Evolutionary conservation across 2,329 filamentous ascomycete genomes (phyloP), one percentile per base, ranked within the genome.

Genomic region (Ceratocystis colombiana): DNA sequence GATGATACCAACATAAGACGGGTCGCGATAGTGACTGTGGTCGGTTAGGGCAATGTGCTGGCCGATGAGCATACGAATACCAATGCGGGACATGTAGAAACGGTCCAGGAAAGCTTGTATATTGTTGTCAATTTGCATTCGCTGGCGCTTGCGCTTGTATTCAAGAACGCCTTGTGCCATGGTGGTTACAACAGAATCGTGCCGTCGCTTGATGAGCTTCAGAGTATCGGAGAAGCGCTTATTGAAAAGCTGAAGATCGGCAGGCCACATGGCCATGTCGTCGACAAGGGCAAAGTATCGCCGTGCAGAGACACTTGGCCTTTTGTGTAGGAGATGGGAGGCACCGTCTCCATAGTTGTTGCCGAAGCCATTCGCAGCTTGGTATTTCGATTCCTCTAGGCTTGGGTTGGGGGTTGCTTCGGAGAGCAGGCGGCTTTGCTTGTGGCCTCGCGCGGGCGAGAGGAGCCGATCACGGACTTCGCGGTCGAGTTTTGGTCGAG

Each of bases 11-110:
- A 99, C 94, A 73, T 99, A 97, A 69, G 90, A 89, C 46, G 91
- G 90, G 75, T 97, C 93, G 69, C 87, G 86, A 71, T 91, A 86
- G 71, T 94, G 88, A 72, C 87, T 89, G 77, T 97, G 92, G 75
- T 97, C 93, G 5, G 92, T 96, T 68, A 99, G 81, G 68, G 94
- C 94, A 73, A 99, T 96, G 79, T 99, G 94, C 76, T 99, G 94
- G 64, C 94, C 94, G 72, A 99, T 96, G 63, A 99, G 86, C 94
- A 99, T 99, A 72, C 94, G 89, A 71, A 99, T 99, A 70, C 94
- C 94, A 73, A 99, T 99, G 69, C 94, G 90, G 57, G 92, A 96
- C 94, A 99, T 99, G 81, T 99, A 99, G 78, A 99, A 99, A 68
- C 94, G 89, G 78, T 99, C 94, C 70, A 99, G 85, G 80, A 99